Conservation (phyloP, 495 filamentous ascomycete species). For the Bathelium albidoporum region DNA sequence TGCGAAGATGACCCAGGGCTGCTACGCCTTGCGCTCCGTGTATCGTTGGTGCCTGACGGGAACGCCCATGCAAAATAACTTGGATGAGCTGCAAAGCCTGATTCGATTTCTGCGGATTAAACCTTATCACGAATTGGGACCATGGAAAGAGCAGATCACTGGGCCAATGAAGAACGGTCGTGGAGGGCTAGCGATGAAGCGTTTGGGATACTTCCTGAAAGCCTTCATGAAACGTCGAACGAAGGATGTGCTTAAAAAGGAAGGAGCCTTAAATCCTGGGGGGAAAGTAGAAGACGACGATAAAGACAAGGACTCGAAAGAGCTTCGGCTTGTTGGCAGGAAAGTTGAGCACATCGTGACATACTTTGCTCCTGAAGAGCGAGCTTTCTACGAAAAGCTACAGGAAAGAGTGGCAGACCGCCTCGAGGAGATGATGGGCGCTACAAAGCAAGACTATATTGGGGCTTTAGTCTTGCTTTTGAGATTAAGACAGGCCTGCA, state of each 20-base stretch:
- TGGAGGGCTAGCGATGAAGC: constrained; percentile 78
- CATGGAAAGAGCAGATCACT: constrained; percentile 85
- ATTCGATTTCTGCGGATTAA: constrained; percentile 89
- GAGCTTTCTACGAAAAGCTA: constrained; percentile 72
- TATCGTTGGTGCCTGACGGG: constrained; percentile 95
- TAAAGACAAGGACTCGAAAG: constrained; percentile 40
- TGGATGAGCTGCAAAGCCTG: constrained; percentile 91
- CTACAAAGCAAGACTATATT: constrained; percentile 61
- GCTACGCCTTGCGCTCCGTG: constrained; percentile 65
- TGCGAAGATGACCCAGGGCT: constrained; percentile 84
- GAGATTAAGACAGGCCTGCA: constrained; percentile 83
- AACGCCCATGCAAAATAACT: constrained; percentile 94
- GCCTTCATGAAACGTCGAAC: constrained; percentile 95
- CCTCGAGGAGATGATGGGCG: constrained; percentile 90
- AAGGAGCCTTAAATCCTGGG: constrained; percentile 62
- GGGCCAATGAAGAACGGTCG: constrained; percentile 73
- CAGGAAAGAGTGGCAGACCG: constrained; percentile 76
- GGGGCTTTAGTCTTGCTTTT: constrained; percentile 80
- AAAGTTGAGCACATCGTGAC: constrained; percentile 72
- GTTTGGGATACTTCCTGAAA: constrained; percentile 71
- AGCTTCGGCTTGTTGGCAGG: constrained; percentile 78
- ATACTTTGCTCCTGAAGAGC: constrained; percentile 69
- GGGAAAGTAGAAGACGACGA: constrained; percentile 42
- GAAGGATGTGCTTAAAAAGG: constrained; percentile 85
- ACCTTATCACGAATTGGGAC: constrained; percentile 69